Conservation (phyloP, 2,329 filamentous ascomycete species). For the Torrubiellomyces zombiae region DNA sequence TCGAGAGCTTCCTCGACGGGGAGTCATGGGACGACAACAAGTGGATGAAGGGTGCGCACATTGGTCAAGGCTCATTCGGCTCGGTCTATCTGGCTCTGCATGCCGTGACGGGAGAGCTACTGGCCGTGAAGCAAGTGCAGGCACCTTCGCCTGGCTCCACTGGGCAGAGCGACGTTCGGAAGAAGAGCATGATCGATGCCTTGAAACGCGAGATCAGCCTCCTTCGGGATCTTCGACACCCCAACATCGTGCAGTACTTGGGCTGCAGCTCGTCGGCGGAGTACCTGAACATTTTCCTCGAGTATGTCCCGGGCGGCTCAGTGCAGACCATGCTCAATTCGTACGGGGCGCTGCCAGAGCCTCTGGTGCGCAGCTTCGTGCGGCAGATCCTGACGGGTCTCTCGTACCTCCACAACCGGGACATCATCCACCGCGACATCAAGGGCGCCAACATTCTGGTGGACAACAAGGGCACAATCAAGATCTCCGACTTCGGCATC, state of each 20-base stretch:
- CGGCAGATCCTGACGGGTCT: conserved; percentile 87
- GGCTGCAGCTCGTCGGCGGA: conserved; percentile 84
- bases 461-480: conserved; percentile 97
- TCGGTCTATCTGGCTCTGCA: conserved; percentile 91
- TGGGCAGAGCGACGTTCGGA: conserved; percentile 71
- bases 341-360: conserved; percentile 87
- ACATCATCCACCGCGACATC: conserved; percentile 98
- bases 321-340: conserved; percentile 98
- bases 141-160: conserved; percentile 63
- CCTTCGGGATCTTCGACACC: conserved; percentile 81
- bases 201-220: conserved; percentile 93
- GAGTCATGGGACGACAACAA: conserved; percentile 95
- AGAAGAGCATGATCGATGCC: conserved; percentile 96
- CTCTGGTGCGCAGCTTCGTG: conserved; percentile 88
- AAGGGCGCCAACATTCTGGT: conserved; percentile 98
- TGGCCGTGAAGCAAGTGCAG: conserved; percentile 97
- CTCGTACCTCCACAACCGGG: conserved; percentile 80
- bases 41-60: conserved; percentile 98
- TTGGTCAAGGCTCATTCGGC: conserved; percentile 92
- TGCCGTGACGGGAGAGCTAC: conserved; percentile 87
- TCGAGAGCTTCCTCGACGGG: conserved; percentile 77
- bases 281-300: conserved; percentile 97
- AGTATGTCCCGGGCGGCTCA: conserved; percentile 93
- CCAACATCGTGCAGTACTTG: conserved; percentile 96
- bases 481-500: conserved; percentile 98